A percentile compares a stretch with the other conserved stretches of the same genome.
phyloP scores from a whole-genome alignment of 768 basidiomycete species.

The Ramaria rubella region DNA sequence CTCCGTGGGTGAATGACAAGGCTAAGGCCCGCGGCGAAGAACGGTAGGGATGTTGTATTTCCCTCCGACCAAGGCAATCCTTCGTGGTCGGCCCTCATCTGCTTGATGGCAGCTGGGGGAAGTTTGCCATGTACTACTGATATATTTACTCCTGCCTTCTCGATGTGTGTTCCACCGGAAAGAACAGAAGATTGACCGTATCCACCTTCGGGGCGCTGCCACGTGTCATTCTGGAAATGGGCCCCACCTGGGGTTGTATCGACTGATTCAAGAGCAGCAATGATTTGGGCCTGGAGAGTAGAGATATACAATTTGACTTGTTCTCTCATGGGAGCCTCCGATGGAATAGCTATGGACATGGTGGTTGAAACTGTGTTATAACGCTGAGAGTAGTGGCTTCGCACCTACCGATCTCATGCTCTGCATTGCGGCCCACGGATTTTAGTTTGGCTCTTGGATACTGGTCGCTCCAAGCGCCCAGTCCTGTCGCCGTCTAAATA shows the following conservation, averaged over 20 bases:
- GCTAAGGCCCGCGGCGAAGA: constrained; percentile 88
- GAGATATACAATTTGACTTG: constrained; percentile 74
- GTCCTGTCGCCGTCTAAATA: too few species aligned
- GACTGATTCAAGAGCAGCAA: constrained; percentile 66
- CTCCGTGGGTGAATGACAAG: constrained; percentile 92
- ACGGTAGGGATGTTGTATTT: constrained; percentile 63
- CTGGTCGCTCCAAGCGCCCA: too few species aligned
- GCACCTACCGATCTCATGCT: too few species aligned
- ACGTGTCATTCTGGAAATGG: constrained; percentile 27
- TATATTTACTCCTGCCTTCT: constrained; percentile 96
- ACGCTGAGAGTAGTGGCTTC: too few species aligned
- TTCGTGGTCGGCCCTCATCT: constrained; percentile 92
- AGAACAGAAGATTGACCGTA: constrained; percentile 82
- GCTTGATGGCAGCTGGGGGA: constrained; percentile 81
- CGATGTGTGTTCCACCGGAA: constrained; percentile 47
- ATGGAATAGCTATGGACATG: background rate
- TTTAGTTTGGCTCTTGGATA: too few species aligned
- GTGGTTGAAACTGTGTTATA: background rate
- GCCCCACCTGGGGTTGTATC: constrained; percentile 47
- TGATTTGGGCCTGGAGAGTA: constrained; percentile 72
- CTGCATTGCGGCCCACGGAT: too few species aligned
- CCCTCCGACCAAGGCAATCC: constrained; percentile 56
- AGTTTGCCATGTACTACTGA: constrained; percentile 85
- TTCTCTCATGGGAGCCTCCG: constrained; percentile 51
- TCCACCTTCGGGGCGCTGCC: constrained; percentile 43